Evolutionary conservation across 2,329 filamentous ascomycete genomes (phyloP).

Genomic region (Leptographium radiaticola): DNA sequence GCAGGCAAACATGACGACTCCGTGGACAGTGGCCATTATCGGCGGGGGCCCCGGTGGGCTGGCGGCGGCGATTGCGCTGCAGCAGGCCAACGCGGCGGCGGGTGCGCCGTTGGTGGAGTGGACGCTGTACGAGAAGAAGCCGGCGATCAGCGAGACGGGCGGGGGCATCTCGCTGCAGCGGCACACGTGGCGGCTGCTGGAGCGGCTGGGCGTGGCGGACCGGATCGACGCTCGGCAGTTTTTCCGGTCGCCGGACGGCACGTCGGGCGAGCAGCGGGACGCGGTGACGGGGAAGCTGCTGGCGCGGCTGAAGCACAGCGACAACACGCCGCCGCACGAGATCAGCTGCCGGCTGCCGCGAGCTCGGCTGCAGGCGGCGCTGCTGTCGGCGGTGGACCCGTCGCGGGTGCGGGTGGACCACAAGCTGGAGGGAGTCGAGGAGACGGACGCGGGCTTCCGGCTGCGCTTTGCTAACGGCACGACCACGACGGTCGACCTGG

Average conservation of each 20-base stretch:
- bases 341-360: slow-evolving; percentile 18
- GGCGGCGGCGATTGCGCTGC: slow-evolving; percentile 6
- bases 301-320: slow-evolving; percentile 11
- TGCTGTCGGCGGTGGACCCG: slow-evolving; percentile 30
- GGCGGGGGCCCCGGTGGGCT: slow-evolving; percentile 11
- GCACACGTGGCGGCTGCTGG: slow-evolving; percentile 23
- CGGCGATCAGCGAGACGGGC: slow-evolving; percentile 21
- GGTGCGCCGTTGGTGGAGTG: slow-evolving; percentile 18
- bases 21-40: slow-evolving; percentile 9
- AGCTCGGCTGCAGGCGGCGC: slow-evolving; percentile 31
- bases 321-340: slow-evolving; percentile 14
- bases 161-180: slow-evolving; percentile 23
- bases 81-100: slow-evolving; percentile 11
- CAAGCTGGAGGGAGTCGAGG: slow-evolving; percentile 19
- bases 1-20: no score
- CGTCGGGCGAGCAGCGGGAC: slow-evolving; percentile 18
- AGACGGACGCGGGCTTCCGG: slow-evolving; percentile 20
- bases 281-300: slow-evolving; percentile 19
- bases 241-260: slow-evolving; percentile 15
- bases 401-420: slow-evolving; percentile 31
- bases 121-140: slow-evolving; percentile 15
- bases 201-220: slow-evolving; percentile 19
- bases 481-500: slow-evolving; percentile 11
- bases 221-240: slow-evolving; percentile 19
- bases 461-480: slow-evolving; percentile 30